Evolutionary conservation across 179 eudicot genomes (phyloP).

Genomic region (Beta lomatogona): DNA sequence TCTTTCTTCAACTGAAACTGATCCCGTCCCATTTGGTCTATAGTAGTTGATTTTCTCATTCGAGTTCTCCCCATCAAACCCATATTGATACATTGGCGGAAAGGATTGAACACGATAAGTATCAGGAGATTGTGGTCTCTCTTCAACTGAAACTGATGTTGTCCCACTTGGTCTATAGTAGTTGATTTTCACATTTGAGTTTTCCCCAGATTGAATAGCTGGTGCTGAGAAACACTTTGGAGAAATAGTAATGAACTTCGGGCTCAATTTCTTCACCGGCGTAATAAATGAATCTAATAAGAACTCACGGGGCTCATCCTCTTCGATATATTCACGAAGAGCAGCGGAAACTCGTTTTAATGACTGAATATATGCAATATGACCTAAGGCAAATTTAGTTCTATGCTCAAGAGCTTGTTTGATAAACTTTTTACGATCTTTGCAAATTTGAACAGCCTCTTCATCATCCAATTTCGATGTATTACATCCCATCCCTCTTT

Average conservation of each 20-base stretch:
- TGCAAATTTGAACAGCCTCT: slow-evolving; percentile 89
- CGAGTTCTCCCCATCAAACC: slow-evolving; percentile 61
- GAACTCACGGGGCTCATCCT: slow-evolving; percentile 84
- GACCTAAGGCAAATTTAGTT: slow-evolving; percentile 71
- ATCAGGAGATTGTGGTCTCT: slow-evolving; percentile 77
- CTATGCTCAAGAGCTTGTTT: slow-evolving; percentile 91
- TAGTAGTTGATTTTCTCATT: slow-evolving; percentile 61
- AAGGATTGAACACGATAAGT: slow-evolving; percentile 61
- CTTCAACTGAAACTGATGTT: slow-evolving; percentile 71
- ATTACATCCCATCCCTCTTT: slow-evolving; percentile 86
- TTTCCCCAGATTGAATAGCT: slow-evolving; percentile 48
- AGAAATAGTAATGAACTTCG: slow-evolving; percentile 66
- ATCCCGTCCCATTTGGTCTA: slow-evolving; percentile 67
- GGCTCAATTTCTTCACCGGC: slow-evolving; percentile 53
- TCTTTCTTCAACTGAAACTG: slow-evolving; percentile 73
- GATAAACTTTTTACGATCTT: slow-evolving; percentile 79
- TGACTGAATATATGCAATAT: slow-evolving; percentile 79
- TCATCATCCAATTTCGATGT: slow-evolving; percentile 92
- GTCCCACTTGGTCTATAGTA: slow-evolving; percentile 75
- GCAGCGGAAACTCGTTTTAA: slow-evolving; percentile 80
- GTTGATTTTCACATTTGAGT: slow-evolving; percentile 57
- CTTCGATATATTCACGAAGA: slow-evolving; percentile 81
- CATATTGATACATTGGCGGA: slow-evolving; percentile 64
- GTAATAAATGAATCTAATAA: slow-evolving; percentile 58
- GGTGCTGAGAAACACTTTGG: slow-evolving; percentile 70